Conservation (phyloP, 805 yeast genomes). For the Candida nanaspora region DNA sequence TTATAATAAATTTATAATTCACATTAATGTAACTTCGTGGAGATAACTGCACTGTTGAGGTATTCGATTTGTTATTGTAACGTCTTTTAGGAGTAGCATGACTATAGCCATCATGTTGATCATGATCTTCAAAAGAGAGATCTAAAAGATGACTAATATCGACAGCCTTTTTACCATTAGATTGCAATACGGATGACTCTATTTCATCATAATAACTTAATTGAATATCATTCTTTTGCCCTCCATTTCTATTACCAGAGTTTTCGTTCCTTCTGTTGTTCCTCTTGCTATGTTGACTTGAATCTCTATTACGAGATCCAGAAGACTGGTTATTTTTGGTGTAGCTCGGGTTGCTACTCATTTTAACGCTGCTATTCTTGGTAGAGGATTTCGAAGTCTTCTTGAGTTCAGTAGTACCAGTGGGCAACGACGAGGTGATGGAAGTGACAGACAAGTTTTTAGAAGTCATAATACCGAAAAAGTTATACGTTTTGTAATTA, state of each 20-base stretch:
- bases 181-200: conserved; percentile 13
- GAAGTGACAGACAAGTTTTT: too few relatives aligned
- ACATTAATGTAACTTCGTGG: conserved; percentile 76
- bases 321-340: not conserved
- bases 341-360: not conserved
- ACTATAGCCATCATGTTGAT: conserved; percentile 5
- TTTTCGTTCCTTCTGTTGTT: not conserved
- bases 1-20: conserved; percentile 77
- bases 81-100: conserved; percentile 5
- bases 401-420: not conserved
- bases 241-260: not conserved
- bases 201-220: conserved; percentile 6
- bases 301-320: not conserved
- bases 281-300: not conserved
- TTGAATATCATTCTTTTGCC: not conserved
- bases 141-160: conserved; percentile 60
- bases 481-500: too few relatives aligned
- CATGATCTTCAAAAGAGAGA: conserved; percentile 39
- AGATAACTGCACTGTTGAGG: conserved; percentile 35
- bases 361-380: not conserved
- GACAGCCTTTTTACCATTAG: conserved; percentile 19
- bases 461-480: too few relatives aligned
- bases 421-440: too few relatives aligned
- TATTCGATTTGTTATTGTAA: conserved; percentile 12
- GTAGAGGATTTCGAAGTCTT: not conserved